A percentile compares a stretch with the other conserved stretches of the same genome.
These are phyloP conservation scores for Aspergillus sp. DNA, from an alignment of 2,329 filamentous ascomycete genomes.

Conservation along the genomic window DNA sequence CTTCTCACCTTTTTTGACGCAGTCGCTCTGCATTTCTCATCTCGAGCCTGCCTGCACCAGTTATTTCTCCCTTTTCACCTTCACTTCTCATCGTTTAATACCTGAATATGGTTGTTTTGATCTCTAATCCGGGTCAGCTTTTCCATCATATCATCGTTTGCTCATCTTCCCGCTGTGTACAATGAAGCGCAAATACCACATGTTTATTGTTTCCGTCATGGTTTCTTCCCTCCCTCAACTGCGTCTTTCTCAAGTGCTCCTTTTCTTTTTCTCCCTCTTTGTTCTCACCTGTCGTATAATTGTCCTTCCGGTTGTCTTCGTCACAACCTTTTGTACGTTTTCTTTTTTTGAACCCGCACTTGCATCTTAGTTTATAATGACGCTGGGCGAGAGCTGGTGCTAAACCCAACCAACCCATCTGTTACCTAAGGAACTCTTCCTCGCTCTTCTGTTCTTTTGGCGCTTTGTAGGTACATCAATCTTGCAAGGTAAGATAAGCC, in stretches of 20 bases:
- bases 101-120: conserved; percentile 20
- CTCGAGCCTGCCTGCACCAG: neutral
- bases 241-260: conserved; percentile 4
- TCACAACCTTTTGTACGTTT: conserved; percentile 15
- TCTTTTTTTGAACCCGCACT: conserved; percentile 1
- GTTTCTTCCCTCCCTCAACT: conserved; percentile 12
- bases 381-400: conserved; percentile 14
- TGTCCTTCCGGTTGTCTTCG: conserved; percentile 9
- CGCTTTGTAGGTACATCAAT: neutral
- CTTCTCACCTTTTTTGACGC: conserved; percentile 5
- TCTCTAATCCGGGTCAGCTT: conserved; percentile 15
- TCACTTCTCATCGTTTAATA: conserved; percentile 15
- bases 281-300: conserved; percentile 12
- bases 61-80: neutral
- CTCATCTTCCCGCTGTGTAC: conserved; percentile 32
- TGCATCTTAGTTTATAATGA: conserved; percentile 9
- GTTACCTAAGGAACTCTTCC: neutral
- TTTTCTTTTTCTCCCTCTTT: conserved; percentile 11
- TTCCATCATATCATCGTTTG: conserved; percentile 15
- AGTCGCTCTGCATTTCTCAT: conserved; percentile 1
- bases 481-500: neutral
- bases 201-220: conserved; percentile 24
- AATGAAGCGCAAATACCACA: conserved; percentile 45
- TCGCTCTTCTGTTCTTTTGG: neutral
- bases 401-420: conserved; percentile 5